phyloP scores from a whole-genome alignment of 805 yeast genomes.

The Ogataea philodendri region DNA sequence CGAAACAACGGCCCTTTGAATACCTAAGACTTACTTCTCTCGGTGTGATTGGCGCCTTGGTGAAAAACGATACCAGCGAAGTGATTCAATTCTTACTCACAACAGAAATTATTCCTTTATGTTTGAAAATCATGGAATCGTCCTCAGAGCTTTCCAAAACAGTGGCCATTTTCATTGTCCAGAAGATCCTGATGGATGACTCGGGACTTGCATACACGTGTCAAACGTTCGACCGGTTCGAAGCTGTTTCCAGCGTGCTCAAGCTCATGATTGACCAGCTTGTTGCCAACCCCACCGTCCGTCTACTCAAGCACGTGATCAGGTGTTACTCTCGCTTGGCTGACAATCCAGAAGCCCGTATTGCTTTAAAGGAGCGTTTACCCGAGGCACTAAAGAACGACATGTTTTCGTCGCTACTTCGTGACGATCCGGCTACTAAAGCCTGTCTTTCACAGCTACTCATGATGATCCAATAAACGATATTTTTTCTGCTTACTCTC shows the following conservation, averaged over 20 bases:
- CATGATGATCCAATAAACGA: slow-evolving; percentile 37
- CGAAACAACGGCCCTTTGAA: slow-evolving; percentile 90
- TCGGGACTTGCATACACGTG: slow-evolving; percentile 89
- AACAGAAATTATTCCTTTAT: slow-evolving; percentile 95
- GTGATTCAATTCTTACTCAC: slow-evolving; percentile 87
- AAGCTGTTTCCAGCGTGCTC: slow-evolving; percentile 87
- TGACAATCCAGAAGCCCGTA: slow-evolving; percentile 88
- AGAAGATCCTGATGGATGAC: slow-evolving; percentile 88
- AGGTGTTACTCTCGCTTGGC: slow-evolving; percentile 88
- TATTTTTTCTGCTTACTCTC: neutral
- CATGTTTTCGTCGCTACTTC: slow-evolving; percentile 72
- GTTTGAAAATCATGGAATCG: slow-evolving; percentile 91
- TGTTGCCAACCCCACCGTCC: slow-evolving; percentile 69
- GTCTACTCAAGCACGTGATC: slow-evolving; percentile 88
- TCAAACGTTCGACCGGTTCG: slow-evolving; percentile 91
- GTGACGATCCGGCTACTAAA: slow-evolving; percentile 86
- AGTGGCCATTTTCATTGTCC: slow-evolving; percentile 94
- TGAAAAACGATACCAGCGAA: slow-evolving; percentile 92
- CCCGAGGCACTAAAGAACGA: slow-evolving; percentile 89
- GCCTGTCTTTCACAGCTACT: slow-evolving; percentile 82
- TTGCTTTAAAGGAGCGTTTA: slow-evolving; percentile 74
- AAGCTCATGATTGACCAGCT: slow-evolving; percentile 84
- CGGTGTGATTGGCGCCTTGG: slow-evolving; percentile 96
- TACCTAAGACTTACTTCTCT: slow-evolving; percentile 87
- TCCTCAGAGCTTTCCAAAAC: slow-evolving; percentile 93